Evolutionary conservation across 2,329 filamentous ascomycete genomes (phyloP).

Genomic region (Boeremia exigua): DNA sequence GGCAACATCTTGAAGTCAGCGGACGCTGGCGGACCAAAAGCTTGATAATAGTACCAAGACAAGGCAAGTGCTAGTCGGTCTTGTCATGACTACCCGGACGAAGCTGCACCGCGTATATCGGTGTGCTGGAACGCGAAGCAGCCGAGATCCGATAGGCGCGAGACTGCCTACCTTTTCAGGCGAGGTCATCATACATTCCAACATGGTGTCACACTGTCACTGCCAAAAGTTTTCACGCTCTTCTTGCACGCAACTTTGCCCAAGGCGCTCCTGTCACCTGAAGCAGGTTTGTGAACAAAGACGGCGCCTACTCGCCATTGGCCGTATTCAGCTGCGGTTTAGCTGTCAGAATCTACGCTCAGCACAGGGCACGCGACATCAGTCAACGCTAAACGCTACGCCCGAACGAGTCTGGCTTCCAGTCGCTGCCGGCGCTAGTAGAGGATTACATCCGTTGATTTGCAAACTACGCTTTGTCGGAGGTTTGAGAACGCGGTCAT

Average conservation of each 20-base stretch:
- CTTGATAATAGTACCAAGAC: constrained; percentile 3
- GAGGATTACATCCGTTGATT: constrained; percentile 2
- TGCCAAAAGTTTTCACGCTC: background rate
- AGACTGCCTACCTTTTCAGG: constrained; percentile 2
- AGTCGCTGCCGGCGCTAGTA: constrained; percentile 9
- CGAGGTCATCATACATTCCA: constrained; percentile 2
- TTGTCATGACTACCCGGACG: background rate
- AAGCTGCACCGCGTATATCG: constrained; percentile 3
- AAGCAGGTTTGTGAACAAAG: background rate
- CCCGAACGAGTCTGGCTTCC: constrained; percentile 6
- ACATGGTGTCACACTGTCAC: background rate
- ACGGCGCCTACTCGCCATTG: background rate
- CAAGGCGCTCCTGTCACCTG: background rate
- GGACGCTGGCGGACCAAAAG: constrained; percentile 12
- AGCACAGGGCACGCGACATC: constrained; percentile 9
- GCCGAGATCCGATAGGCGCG: constrained; percentile 14
- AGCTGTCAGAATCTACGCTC: background rate
- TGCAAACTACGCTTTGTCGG: constrained; percentile 3
- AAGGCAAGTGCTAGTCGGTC: constrained; percentile 2
- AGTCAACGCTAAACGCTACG: background rate
- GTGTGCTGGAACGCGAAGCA: constrained; percentile 4
- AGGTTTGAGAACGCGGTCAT: constrained; percentile 12
- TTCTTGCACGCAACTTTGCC: background rate
- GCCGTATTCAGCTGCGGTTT: background rate
- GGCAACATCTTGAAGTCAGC: constrained; percentile 10